phyloP scores from a whole-genome alignment of 371 early-diverging fungal species.

The Smittium culicis region DNA sequence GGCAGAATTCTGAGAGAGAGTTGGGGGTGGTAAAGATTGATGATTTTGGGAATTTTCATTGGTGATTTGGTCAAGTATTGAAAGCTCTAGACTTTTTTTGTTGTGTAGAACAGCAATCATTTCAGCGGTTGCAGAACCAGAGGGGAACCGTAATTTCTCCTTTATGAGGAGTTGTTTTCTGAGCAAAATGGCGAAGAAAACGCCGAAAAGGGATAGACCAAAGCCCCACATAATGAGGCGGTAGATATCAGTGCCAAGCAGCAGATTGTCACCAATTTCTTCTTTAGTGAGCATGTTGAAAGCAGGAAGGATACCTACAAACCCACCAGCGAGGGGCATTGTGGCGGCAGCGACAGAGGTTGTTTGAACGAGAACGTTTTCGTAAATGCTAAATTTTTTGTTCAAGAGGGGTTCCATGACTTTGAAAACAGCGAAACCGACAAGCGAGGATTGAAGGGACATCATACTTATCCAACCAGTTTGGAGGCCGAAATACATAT shows the following conservation, averaged over 20 bases:
- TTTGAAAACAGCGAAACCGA: conserved; percentile 63
- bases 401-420: conserved; percentile 36
- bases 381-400: conserved; percentile 50
- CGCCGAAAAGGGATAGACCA: conserved; percentile 75
- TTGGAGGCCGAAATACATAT: conserved; percentile 74
- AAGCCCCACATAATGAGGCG: conserved; percentile 60
- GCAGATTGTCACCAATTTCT: conserved; percentile 37
- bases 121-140: conserved; percentile 75
- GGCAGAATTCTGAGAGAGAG: neutral
- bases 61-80: neutral
- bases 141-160: conserved; percentile 70
- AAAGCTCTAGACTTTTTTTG: conserved; percentile 2
- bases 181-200: conserved; percentile 77
- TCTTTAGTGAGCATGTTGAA: conserved; percentile 43
- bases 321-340: conserved; percentile 68
- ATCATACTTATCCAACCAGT: conserved; percentile 81
- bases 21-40: neutral
- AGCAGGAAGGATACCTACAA: conserved; percentile 66
- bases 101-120: conserved; percentile 67
- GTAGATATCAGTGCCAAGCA: conserved; percentile 28
- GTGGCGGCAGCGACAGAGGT: conserved; percentile 72
- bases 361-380: conserved; percentile 69
- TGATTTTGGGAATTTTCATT: neutral
- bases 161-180: conserved; percentile 61
- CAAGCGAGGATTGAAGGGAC: conserved; percentile 65